Conservation (phyloP, 169 alveolate species). For the Eimeria acervulina region DNA sequence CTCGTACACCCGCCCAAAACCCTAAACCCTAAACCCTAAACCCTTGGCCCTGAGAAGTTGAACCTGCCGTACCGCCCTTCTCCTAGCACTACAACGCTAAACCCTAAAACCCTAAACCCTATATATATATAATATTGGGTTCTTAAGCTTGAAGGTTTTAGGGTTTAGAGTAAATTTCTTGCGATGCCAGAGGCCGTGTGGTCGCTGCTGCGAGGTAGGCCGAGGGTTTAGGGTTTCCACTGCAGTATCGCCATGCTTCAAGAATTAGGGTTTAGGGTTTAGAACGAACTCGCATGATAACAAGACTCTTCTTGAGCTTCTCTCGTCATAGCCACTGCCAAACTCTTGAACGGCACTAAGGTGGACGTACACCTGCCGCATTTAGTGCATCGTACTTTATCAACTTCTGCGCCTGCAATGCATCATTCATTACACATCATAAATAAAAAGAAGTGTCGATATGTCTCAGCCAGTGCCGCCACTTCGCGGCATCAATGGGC, state of each 20-base stretch:
- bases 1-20: neutral
- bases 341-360: slow-evolving; percentile 80
- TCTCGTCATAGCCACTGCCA: slow-evolving; percentile 82
- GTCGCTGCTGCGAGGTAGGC: neutral
- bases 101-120: neutral
- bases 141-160: too few species aligned
- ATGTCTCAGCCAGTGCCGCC: too few species aligned
- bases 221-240: neutral
- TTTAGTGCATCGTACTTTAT: slow-evolving; percentile 72
- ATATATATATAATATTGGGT: too few species aligned
- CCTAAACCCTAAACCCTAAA: neutral
- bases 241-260: too few species aligned
- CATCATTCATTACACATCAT: neutral
- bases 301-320: slow-evolving; percentile 82
- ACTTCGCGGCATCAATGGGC: too few species aligned
- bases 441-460: neutral
- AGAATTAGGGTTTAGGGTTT: too few species aligned
- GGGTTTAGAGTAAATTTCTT: too few species aligned
- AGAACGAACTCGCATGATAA: slow-evolving; percentile 53
- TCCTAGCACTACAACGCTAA: too few species aligned
- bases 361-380: slow-evolving; percentile 82
- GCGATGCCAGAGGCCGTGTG: too few species aligned
- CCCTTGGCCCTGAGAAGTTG: neutral
- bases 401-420: slow-evolving; percentile 77
- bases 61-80: too few species aligned